phyloP scores from a whole-genome alignment of 768 basidiomycete genomes.

The Russula olivacea region DNA sequence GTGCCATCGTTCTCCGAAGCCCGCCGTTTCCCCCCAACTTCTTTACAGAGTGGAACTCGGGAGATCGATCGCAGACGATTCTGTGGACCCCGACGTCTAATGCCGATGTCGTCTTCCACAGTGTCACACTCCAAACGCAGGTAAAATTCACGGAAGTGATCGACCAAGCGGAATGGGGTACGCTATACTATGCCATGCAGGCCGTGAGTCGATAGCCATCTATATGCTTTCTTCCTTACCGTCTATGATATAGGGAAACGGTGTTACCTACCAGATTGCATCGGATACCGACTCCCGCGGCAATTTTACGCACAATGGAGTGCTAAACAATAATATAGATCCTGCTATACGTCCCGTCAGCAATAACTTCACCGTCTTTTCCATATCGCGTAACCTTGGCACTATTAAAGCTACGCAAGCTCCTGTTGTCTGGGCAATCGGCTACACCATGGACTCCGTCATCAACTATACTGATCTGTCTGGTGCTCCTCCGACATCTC shows the following conservation, averaged over 20 bases:
- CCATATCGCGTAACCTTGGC: slow-evolving; percentile 29
- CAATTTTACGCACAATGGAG: slow-evolving; percentile 24
- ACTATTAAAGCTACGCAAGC: slow-evolving; percentile 21
- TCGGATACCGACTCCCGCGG: slow-evolving; percentile 14
- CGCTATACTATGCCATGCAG: slow-evolving; percentile 21
- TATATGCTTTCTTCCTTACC: not conserved
- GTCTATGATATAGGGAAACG: slow-evolving; percentile 2
- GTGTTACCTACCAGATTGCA: slow-evolving; percentile 22
- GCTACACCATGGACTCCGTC: slow-evolving; percentile 29
- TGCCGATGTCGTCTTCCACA: slow-evolving; percentile 19
- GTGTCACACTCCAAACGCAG: slow-evolving; percentile 6
- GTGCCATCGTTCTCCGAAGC: not conserved
- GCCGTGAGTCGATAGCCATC: slow-evolving; percentile 6
- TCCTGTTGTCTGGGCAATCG: slow-evolving; percentile 30
- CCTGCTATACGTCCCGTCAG: slow-evolving; percentile 19
- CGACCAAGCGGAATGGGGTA: slow-evolving; percentile 25
- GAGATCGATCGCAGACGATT: slow-evolving; percentile 12
- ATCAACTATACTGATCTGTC: slow-evolving; percentile 32
- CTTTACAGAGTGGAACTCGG: slow-evolving; percentile 27
- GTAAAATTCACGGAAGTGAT: slow-evolving; percentile 17
- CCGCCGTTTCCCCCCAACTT: not conserved
- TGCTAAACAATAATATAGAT: slow-evolving; percentile 17
- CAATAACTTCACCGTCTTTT: slow-evolving; percentile 26
- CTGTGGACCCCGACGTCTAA: slow-evolving; percentile 6
- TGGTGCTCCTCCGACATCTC: slow-evolving; percentile 36